Percentiles rank a stretch among this genome's conserved stretches.
Evolutionary conservation across 1,139 yeast species (phyloP).

Genomic region (Suhomyces coccinellae): DNA sequence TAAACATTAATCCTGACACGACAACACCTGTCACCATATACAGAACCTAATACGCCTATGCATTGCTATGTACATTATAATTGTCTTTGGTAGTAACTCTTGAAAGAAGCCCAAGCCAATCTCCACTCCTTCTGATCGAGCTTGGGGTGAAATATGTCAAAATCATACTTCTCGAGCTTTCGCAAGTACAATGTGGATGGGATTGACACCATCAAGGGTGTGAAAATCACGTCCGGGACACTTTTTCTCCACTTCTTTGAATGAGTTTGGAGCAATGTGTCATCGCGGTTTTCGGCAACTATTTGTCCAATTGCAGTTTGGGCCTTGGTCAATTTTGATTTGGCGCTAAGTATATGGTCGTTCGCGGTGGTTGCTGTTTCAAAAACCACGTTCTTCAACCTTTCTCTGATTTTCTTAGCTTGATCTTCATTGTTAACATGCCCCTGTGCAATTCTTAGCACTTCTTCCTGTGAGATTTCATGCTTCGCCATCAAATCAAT

Average conservation of each 20-base stretch:
- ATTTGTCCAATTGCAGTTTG: constrained; percentile 33
- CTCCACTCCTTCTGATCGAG: constrained; percentile 66
- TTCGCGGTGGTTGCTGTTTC: constrained; percentile 76
- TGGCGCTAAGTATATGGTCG: constrained; percentile 74
- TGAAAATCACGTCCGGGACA: constrained; percentile 65
- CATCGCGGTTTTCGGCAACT: constrained; percentile 25
- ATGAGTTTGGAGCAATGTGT: constrained; percentile 33
- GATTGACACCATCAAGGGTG: constrained; percentile 66
- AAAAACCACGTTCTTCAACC: constrained; percentile 60
- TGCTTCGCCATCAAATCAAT: constrained; percentile 56
- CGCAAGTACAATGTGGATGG: constrained; percentile 67
- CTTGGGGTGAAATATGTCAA: constrained; percentile 55
- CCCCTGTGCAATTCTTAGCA: constrained; percentile 53
- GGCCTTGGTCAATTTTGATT: constrained; percentile 47
- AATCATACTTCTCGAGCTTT: constrained; percentile 60
- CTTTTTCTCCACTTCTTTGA: constrained; percentile 43
- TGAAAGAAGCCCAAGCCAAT: constrained; percentile 66
- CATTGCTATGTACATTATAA: constrained; percentile 23
- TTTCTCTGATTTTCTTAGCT: constrained; percentile 31
- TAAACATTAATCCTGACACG: not conserved
- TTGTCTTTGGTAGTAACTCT: constrained; percentile 46
- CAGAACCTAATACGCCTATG: no score
- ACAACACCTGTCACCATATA: no score
- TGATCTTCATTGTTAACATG: constrained; percentile 31
- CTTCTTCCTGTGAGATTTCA: constrained; percentile 63